phyloP scores from a whole-genome alignment of 2,329 filamentous ascomycete genomes.

The Diaporthe citriasiana region DNA sequence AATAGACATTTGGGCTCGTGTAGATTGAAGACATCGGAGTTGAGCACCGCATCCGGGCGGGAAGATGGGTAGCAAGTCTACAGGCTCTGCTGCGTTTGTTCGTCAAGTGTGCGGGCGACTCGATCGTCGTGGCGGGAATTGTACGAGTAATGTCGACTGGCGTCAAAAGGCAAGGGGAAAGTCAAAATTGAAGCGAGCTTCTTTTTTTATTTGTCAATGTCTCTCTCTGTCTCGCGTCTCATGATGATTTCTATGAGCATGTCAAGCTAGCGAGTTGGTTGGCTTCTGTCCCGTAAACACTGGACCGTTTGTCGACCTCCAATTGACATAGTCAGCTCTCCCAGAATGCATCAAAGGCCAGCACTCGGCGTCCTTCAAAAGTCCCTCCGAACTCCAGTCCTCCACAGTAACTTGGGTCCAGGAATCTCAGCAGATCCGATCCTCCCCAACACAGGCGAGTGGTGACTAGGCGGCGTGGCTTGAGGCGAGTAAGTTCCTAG shows the following conservation, averaged over 20 bases:
- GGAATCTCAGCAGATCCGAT: slow-evolving; percentile 44
- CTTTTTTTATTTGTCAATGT: slow-evolving; percentile 39
- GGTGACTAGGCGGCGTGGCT: slow-evolving; percentile 26
- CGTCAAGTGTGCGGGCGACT: not conserved
- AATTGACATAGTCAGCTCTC: slow-evolving; percentile 40
- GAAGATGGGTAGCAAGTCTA: not conserved
- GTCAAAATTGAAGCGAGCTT: slow-evolving; percentile 37
- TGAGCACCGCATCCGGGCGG: too few species aligned
- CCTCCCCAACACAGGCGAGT: slow-evolving; percentile 44
- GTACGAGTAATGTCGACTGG: not conserved
- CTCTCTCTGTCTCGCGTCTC: slow-evolving; percentile 27
- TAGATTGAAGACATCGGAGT: not conserved
- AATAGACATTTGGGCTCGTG: not conserved
- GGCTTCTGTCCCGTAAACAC: slow-evolving; percentile 41
- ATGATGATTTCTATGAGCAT: slow-evolving; percentile 17
- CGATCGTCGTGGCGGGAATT: too few species aligned
- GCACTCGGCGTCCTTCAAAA: slow-evolving; percentile 41
- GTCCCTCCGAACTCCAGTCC: slow-evolving; percentile 27
- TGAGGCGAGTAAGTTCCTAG: slow-evolving; percentile 40
- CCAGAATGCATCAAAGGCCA: slow-evolving; percentile 34
- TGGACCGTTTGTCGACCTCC: slow-evolving; percentile 37
- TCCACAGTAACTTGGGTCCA: slow-evolving; percentile 42
- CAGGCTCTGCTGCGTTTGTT: not conserved
- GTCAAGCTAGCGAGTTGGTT: slow-evolving; percentile 38
- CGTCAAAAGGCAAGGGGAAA: slow-evolving; percentile 1